These are phyloP conservation scores for Oenanthe javanica DNA, from an alignment of 140 eudicot genomes.

Conservation along the genomic window DNA sequence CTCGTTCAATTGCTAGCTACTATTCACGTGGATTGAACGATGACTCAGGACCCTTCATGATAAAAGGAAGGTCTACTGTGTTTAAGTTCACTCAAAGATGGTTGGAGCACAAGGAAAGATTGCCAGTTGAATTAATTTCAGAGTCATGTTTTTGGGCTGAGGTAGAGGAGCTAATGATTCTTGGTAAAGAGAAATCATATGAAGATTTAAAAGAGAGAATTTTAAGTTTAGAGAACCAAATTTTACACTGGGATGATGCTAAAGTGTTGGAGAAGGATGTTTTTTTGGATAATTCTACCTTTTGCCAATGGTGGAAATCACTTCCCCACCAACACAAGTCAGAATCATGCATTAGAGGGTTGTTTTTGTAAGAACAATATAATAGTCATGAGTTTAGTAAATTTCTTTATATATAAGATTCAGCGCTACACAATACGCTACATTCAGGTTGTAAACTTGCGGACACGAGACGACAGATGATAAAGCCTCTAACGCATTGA, in stretches of 20 bases:
- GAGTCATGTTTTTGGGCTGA: conserved; percentile 52
- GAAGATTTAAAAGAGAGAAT: conserved; percentile 25
- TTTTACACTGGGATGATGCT: conserved; percentile 12
- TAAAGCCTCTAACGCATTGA: too few relatives aligned
- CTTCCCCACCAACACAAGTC: conserved; percentile 18
- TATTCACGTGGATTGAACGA: conserved; percentile 36
- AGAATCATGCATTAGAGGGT: conserved; percentile 1
- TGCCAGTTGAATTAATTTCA: conserved; percentile 13
- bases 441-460: too few relatives aligned
- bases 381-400: too few relatives aligned
- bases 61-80: conserved; percentile 32
- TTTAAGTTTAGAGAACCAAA: conserved; percentile 22
- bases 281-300: conserved; percentile 34
- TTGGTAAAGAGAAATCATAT: conserved; percentile 5
- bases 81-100: conserved; percentile 40
- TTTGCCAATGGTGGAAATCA: conserved; percentile 42
- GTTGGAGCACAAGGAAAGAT: conserved; percentile 31
- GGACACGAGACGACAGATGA: too few relatives aligned
- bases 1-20: conserved; percentile 42
- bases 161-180: conserved; percentile 36
- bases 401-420: too few relatives aligned
- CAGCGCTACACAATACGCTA: too few relatives aligned
- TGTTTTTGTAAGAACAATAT: background rate
- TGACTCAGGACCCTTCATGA: conserved; percentile 43
- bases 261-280: conserved; percentile 27